Evolutionary conservation across 1,284 basidiomycete genomes (phyloP).

Genomic region (Omphalotus olearius): DNA sequence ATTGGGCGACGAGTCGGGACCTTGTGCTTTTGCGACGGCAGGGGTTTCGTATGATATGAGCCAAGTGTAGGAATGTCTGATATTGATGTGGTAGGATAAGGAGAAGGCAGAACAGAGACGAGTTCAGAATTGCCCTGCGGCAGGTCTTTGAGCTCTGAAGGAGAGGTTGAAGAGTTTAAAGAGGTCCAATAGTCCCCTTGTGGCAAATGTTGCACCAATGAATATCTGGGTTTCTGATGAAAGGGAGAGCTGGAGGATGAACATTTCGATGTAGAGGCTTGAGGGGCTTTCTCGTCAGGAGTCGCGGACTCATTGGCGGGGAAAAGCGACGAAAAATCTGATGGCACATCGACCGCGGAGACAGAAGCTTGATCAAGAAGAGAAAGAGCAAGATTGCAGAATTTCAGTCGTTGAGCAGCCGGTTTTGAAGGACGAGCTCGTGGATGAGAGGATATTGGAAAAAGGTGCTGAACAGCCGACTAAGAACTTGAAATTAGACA

Average conservation of each 20-base stretch:
- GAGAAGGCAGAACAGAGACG: constrained; percentile 63
- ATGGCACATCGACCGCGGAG: constrained; percentile 39
- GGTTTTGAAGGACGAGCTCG: constrained; percentile 56
- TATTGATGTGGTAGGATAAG: constrained; percentile 34
- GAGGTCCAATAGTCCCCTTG: constrained; percentile 76
- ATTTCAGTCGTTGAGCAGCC: constrained; percentile 63
- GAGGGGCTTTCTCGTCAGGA: constrained; percentile 16
- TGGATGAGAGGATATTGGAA: constrained; percentile 62
- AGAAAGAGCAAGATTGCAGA: constrained; percentile 67
- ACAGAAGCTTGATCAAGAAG: constrained; percentile 67
- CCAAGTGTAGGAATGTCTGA: constrained; percentile 26
- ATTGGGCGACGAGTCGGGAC: constrained; percentile 47
- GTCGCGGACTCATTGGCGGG: constrained; percentile 19
- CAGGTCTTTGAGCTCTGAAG: constrained; percentile 40
- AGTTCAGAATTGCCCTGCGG: constrained; percentile 68
- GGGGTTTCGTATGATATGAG: constrained; percentile 39
- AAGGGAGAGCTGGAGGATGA: constrained; percentile 16
- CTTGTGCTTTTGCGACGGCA: constrained; percentile 31
- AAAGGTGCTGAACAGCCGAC: constrained; percentile 61
- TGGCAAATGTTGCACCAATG: constrained; percentile 72
- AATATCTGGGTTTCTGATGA: constrained; percentile 44
- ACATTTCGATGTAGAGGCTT: constrained; percentile 15
- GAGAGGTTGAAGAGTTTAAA: constrained; percentile 44
- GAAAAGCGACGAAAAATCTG: constrained; percentile 43
- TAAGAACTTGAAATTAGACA: constrained; percentile 23